Conservation (phyloP, 768 basidiomycete genomes). For the Sistotremastrum suecicum region DNA sequence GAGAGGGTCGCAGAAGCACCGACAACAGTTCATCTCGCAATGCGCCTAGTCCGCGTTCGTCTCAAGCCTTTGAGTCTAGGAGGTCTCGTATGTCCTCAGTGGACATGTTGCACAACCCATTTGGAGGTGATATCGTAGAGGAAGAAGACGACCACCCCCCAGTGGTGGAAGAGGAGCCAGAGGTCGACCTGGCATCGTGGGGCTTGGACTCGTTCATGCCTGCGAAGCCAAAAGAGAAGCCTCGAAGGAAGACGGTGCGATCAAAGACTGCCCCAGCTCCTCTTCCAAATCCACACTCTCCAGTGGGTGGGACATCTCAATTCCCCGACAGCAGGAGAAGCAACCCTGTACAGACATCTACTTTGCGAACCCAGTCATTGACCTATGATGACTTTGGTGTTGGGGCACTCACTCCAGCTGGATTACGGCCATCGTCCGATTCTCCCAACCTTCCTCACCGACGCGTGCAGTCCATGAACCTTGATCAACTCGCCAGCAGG, state of each 20-base stretch:
- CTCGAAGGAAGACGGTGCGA: conserved; percentile 25
- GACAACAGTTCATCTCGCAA: conserved; percentile 60
- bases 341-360: too few species aligned
- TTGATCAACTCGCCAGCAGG: too few species aligned
- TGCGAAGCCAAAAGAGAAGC: conserved; percentile 26
- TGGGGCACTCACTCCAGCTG: conserved; percentile 23
- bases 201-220: conserved; percentile 66
- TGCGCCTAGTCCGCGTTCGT: conserved; percentile 27
- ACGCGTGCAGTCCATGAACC: too few species aligned
- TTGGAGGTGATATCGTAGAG: conserved; percentile 43
- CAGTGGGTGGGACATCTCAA: neutral
- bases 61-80: conserved; percentile 30
- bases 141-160: conserved; percentile 27
- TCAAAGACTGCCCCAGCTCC: conserved; percentile 22
- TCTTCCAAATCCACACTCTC: conserved; percentile 29
- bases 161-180: conserved; percentile 32
- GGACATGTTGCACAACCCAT: conserved; percentile 59
- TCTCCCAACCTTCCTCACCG: too few species aligned
- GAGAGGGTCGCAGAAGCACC: conserved; percentile 32
- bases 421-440: neutral
- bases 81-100: conserved; percentile 39
- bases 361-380: conserved; percentile 32
- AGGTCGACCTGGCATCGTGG: conserved; percentile 76
- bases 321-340: conserved; percentile 1
- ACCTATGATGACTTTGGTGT: conserved; percentile 50